These are phyloP conservation scores for Dendrobium nobile DNA, from an alignment of 106 monocot genomes.

Conservation along the genomic window DNA sequence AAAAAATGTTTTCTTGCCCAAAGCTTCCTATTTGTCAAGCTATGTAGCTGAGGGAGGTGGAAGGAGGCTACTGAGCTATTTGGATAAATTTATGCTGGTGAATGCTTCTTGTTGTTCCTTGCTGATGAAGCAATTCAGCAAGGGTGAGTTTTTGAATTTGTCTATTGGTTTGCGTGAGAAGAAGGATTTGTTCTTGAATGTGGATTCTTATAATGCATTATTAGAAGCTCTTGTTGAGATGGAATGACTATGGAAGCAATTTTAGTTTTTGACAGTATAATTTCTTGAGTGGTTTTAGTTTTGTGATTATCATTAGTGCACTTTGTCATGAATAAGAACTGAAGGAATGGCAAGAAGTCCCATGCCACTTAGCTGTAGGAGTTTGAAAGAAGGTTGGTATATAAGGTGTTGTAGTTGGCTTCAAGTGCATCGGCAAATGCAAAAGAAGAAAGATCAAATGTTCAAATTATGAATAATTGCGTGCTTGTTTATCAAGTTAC, in stretches of 20 bases:
- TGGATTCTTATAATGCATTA: constrained; percentile 29
- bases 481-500: no score
- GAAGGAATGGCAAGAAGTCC: constrained; percentile 39
- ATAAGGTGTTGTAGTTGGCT: no score
- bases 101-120: constrained; percentile 16
- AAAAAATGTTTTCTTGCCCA: constrained; percentile 10
- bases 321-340: constrained; percentile 29
- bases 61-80: constrained; percentile 31
- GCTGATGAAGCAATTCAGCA: constrained; percentile 26
- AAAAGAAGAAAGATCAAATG: no score
- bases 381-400: no score
- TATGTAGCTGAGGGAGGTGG: constrained; percentile 18
- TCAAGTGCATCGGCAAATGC: no score
- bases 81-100: constrained; percentile 18
- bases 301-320: constrained; percentile 20
- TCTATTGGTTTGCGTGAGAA: constrained; percentile 22
- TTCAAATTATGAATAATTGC: no score
- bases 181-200: constrained; percentile 21
- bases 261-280: constrained; percentile 27
- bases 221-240: constrained; percentile 23
- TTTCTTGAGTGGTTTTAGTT: constrained; percentile 16
- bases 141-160: constrained; percentile 11
- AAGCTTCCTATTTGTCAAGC: constrained; percentile 13
- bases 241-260: constrained; percentile 22
- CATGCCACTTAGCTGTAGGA: constrained; percentile 9